A percentile compares a stretch with the other conserved stretches of the same genome.
Conservation (phyloP, 306 rosid genomes). For the Dalbergia oliveri region DNA sequence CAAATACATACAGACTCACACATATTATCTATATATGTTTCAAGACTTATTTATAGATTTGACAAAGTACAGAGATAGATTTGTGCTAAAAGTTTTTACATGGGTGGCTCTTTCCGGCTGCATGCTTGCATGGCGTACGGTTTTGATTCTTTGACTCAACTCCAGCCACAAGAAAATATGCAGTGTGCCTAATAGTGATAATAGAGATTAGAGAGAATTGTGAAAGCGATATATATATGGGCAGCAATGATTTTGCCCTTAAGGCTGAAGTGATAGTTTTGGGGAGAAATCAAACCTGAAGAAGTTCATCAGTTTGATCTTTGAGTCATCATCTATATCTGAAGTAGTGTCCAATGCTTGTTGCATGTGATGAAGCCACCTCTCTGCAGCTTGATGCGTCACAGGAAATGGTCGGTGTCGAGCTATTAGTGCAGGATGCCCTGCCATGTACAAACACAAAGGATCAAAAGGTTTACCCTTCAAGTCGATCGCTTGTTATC, state of each 20-base stretch:
- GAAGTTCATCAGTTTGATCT: conserved; percentile 70
- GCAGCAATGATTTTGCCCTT: background rate
- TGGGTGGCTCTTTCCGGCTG: conserved; percentile 44
- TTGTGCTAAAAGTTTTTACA: conserved; percentile 43
- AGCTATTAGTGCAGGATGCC: conserved; percentile 91
- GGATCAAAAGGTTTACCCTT: background rate
- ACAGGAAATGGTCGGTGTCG: conserved; percentile 87
- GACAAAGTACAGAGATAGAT: conserved; percentile 12
- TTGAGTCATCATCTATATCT: conserved; percentile 76
- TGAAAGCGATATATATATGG: no score
- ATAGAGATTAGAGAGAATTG: background rate
- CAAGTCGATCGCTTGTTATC: background rate
- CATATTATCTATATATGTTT: background rate
- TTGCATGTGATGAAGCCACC: conserved; percentile 91
- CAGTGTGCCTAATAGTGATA: conserved; percentile 69
- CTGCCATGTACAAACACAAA: conserved; percentile 48
- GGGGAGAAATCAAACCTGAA: conserved; percentile 57
- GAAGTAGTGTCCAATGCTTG: conserved; percentile 72
- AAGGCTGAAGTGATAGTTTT: background rate
- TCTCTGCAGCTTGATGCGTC: conserved; percentile 78
- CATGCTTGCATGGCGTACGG: conserved; percentile 64
- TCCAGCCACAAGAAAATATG: conserved; percentile 91
- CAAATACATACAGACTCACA: no score
- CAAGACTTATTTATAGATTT: background rate
- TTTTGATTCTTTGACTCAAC: conserved; percentile 68